phyloP scores from a whole-genome alignment of 139 green algal genomes.

The Eudorina sp. region DNA sequence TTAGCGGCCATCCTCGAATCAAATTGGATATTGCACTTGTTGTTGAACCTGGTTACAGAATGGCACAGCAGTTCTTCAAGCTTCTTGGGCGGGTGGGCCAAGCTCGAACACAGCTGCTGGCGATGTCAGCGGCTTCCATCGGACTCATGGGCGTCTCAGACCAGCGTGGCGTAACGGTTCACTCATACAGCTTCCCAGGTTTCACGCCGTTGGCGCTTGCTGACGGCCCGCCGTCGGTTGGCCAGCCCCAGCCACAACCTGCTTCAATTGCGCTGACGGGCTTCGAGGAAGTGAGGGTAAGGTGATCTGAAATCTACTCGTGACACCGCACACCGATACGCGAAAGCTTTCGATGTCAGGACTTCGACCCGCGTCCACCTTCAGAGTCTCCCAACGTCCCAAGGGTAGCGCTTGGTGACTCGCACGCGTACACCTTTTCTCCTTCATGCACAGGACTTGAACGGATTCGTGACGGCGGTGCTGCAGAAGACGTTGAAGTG shows the following conservation, averaged over 20 bases:
- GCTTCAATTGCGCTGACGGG: slow-evolving; percentile 1
- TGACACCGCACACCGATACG: too few species aligned
- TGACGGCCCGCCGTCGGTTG: neutral
- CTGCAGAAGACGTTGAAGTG: slow-evolving; percentile 23
- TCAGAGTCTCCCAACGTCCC: too few species aligned
- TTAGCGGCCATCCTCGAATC: too few species aligned
- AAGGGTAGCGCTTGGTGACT: too few species aligned
- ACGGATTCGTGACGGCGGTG: neutral
- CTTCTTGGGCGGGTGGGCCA: neutral
- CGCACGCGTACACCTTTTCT: too few species aligned
- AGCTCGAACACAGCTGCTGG: neutral
- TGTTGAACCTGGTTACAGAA: neutral
- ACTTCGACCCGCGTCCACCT: too few species aligned
- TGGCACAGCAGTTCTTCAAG: neutral
- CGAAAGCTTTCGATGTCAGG: too few species aligned
- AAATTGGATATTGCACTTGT: too few species aligned
- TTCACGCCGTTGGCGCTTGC: neutral
- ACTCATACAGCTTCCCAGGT: neutral
- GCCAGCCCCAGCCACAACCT: neutral
- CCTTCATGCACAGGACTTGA: slow-evolving; percentile 11
- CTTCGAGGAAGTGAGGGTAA: slow-evolving; percentile 19
- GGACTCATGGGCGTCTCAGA: neutral
- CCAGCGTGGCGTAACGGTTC: neutral
- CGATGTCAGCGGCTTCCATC: neutral
- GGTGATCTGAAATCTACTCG: too few species aligned